A percentile compares a stretch with the other conserved stretches of the same genome.
Conservation (phyloP, 169 alveolate species). For the Plasmodium gaboni region DNA sequence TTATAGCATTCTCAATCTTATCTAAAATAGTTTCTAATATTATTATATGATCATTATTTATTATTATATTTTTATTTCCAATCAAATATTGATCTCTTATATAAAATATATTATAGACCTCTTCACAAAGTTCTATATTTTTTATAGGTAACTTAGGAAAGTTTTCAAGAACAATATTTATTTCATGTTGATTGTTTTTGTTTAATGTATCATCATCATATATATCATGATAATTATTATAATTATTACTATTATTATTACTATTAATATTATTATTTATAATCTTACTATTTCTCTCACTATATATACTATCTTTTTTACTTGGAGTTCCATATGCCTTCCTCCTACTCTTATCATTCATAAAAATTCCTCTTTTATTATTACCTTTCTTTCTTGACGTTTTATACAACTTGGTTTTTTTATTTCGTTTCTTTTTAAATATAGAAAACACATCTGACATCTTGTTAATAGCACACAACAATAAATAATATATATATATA, state of each 20-base stretch:
- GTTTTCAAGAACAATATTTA: slow-evolving; percentile 36
- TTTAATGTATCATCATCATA: neutral
- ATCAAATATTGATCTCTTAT: slow-evolving; percentile 61
- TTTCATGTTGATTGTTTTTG: slow-evolving; percentile 1
- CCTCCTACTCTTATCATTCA: slow-evolving; percentile 62
- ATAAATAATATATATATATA: too few species aligned
- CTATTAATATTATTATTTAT: neutral
- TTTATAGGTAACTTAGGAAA: slow-evolving; percentile 60
- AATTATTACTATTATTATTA: neutral
- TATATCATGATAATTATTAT: neutral
- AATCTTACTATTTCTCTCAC: too few species aligned
- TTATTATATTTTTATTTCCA: slow-evolving; percentile 44
- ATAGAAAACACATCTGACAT: slow-evolving; percentile 77
- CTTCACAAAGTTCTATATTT: slow-evolving; percentile 68
- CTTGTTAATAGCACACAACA: neutral
- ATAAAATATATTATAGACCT: slow-evolving; percentile 45
- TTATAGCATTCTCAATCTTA: slow-evolving; percentile 48
- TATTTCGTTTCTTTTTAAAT: slow-evolving; percentile 43
- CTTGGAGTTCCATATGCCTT: slow-evolving; percentile 39
- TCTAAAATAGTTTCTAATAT: slow-evolving; percentile 51
- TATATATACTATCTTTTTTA: neutral
- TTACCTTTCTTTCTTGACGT: slow-evolving; percentile 15
- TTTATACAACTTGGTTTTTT: slow-evolving; percentile 47
- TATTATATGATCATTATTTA: slow-evolving; percentile 63
- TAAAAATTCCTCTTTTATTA: slow-evolving; percentile 18